These are phyloP conservation scores for Anacardium occidentale DNA, from an alignment of 345 rosid species.

Conservation along the genomic window DNA sequence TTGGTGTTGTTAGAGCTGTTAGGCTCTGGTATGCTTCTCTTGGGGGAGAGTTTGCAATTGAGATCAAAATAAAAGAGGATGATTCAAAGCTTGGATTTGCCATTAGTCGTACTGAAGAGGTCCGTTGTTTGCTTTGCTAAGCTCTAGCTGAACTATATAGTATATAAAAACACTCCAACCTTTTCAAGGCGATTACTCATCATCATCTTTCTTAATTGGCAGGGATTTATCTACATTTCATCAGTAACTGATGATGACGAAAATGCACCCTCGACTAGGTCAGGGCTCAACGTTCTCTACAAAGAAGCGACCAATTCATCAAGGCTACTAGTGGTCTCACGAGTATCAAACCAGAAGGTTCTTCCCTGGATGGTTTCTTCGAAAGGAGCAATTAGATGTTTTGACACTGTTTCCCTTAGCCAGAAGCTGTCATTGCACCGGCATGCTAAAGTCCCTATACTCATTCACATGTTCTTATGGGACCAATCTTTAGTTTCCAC, in stretches of 20 bases:
- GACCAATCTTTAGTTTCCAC: conserved; percentile 36
- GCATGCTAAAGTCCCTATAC: conserved; percentile 72
- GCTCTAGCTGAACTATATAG: neutral
- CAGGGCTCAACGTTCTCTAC: conserved; percentile 65
- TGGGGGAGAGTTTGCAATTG: conserved; percentile 63
- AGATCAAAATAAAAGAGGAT: conserved; percentile 65
- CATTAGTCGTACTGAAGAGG: conserved; percentile 99
- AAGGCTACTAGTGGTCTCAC: conserved; percentile 60
- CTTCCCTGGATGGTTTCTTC: conserved; percentile 92
- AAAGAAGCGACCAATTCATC: conserved; percentile 59
- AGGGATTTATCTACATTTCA: conserved; percentile 94
- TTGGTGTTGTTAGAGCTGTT: conserved; percentile 92
- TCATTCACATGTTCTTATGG: conserved; percentile 72
- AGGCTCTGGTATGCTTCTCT: conserved; percentile 90
- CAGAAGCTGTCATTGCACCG: conserved; percentile 90
- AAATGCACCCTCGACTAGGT: conserved; percentile 62
- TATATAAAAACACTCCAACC: neutral
- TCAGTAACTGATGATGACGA: conserved; percentile 71
- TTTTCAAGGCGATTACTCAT: neutral
- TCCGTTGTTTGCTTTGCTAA: conserved; percentile 15
- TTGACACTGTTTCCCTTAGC: conserved; percentile 81
- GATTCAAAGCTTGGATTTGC: conserved; percentile 92
- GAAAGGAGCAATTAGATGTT: conserved; percentile 83
- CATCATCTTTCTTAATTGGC: conserved; percentile 7
- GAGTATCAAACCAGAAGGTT: conserved; percentile 78